phyloP scores from a whole-genome alignment of 192 early-diverging fungal species.

The Rhizoclosmatium globosum region DNA sequence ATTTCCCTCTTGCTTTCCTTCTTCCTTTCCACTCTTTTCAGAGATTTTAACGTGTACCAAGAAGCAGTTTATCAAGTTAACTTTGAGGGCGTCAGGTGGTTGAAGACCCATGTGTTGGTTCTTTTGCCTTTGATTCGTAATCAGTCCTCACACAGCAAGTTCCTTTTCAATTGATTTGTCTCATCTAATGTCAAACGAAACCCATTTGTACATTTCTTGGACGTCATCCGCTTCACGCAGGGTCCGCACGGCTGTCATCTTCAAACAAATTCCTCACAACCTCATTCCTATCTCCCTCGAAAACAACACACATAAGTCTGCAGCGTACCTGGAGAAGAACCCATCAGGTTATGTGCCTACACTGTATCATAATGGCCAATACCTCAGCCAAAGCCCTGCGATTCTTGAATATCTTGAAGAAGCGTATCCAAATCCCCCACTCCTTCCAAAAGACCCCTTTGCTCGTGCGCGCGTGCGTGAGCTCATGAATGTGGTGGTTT shows the following conservation, averaged over 20 bases:
- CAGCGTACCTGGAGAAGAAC: conserved; percentile 6
- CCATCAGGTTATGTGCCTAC: conserved; percentile 23
- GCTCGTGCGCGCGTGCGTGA: conserved; percentile 2
- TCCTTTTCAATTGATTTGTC: no score
- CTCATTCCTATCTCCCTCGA: not conserved
- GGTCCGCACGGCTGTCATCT: conserved; percentile 54
- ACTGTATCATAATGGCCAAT: not conserved
- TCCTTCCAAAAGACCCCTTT: conserved; percentile 12
- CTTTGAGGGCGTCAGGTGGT: no score
- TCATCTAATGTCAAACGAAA: no score
- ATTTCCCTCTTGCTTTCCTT: no score
- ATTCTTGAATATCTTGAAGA: conserved; percentile 29
- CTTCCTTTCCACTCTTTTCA: no score
- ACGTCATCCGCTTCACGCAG: conserved; percentile 82
- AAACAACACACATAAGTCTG: not conserved
- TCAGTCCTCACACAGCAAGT: no score
- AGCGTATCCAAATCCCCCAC: not conserved
- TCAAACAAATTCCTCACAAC: not conserved
- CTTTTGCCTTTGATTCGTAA: no score
- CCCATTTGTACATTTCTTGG: conserved; percentile 74
- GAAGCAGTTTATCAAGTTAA: no score
- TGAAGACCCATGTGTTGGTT: no score
- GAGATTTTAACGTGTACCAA: no score
- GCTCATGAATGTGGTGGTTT: conserved; percentile 1
- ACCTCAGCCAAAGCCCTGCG: not conserved